phyloP scores from a whole-genome alignment of 2,329 filamentous ascomycete species.

The Bisporella sp. region DNA sequence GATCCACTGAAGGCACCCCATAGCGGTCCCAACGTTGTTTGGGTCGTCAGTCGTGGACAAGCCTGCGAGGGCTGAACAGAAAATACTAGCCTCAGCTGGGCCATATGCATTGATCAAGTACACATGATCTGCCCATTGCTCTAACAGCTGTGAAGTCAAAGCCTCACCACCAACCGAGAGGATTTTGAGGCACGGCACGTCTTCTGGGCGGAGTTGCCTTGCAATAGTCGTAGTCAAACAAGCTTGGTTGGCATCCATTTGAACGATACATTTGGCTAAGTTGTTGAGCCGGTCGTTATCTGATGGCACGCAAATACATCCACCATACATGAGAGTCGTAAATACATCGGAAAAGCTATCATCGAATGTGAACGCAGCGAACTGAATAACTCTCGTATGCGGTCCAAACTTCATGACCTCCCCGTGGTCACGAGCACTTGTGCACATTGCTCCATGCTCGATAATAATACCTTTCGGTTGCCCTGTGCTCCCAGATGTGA shows the following conservation, averaged over 20 bases:
- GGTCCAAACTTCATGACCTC: neutral
- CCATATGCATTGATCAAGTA: conserved; percentile 53
- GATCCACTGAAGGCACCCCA: conserved; percentile 35
- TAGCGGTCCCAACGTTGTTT: neutral
- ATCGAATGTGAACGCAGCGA: conserved; percentile 22
- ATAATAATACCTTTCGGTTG: conserved; percentile 16
- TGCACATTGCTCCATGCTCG: conserved; percentile 9
- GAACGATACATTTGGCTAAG: conserved; percentile 23
- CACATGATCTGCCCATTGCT: conserved; percentile 25
- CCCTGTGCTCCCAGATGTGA: conserved; percentile 21
- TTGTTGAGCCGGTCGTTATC: conserved; percentile 32
- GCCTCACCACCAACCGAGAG: neutral
- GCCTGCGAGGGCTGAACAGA: neutral
- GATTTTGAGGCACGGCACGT: neutral
- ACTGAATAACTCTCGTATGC: conserved; percentile 12
- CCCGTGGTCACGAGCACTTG: conserved; percentile 4
- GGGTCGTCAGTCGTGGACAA: neutral
- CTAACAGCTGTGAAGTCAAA: neutral
- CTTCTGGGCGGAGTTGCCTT: conserved; percentile 6
- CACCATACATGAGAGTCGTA: conserved; percentile 26
- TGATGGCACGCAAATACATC: conserved; percentile 32
- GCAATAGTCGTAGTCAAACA: conserved; percentile 22
- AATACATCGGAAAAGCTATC: conserved; percentile 29
- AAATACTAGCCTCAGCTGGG: conserved; percentile 54
- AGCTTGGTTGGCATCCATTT: conserved; percentile 15